These are phyloP conservation scores for Jasminum sambac DNA, from an alignment of 257 asterid species.

Conservation along the genomic window DNA sequence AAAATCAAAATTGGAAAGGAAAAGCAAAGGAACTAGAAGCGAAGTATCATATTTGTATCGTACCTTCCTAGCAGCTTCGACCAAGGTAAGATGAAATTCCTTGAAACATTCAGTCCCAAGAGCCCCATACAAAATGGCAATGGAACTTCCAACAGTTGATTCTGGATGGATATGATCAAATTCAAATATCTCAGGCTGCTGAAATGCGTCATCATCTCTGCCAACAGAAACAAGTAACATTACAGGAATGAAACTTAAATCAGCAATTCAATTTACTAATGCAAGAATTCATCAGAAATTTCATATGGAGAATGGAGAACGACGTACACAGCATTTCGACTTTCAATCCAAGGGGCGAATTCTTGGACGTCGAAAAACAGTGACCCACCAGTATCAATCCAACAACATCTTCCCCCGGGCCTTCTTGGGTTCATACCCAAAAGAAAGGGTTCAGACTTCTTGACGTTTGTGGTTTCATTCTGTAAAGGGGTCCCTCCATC, in stretches of 20 bases:
- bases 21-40: constrained; percentile 6
- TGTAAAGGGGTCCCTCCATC: constrained; percentile 45
- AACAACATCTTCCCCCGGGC: constrained; percentile 75
- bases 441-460: constrained; percentile 42
- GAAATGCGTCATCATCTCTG: constrained; percentile 69
- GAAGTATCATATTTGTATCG: constrained; percentile 12
- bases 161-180: constrained; percentile 94
- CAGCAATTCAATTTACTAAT: constrained; percentile 17
- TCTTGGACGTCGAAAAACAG: constrained; percentile 66
- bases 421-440: constrained; percentile 48
- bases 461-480: constrained; percentile 40
- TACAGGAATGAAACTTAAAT: constrained; percentile 15
- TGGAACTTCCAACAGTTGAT: constrained; percentile 67
- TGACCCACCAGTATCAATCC: constrained; percentile 93
- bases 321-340: constrained; percentile 61
- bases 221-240: constrained; percentile 27
- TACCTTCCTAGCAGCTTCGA: constrained; percentile 78
- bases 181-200: constrained; percentile 90
- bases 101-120: constrained; percentile 86
- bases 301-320: constrained; percentile 24
- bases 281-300: background rate
- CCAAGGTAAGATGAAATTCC: constrained; percentile 71
- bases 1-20: constrained; percentile 1
- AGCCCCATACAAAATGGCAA: constrained; percentile 84
- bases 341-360: constrained; percentile 69